Base-by-base conservation (phyloP, 2,329 filamentous ascomycete species). In the Talaromyces sp. region DNA sequence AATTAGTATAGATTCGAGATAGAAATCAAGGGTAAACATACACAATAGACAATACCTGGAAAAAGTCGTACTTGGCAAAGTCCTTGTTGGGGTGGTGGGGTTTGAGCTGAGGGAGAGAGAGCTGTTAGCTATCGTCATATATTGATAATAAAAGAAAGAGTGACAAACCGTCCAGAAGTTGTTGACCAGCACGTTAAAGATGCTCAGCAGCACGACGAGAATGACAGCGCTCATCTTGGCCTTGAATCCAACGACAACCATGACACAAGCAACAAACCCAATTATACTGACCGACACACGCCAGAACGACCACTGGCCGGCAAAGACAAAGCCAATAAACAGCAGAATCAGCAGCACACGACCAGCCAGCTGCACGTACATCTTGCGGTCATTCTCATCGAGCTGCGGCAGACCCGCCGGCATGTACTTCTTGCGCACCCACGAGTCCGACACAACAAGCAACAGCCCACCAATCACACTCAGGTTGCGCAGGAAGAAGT, bases 61-160 rank as follows among this genome's bases (percentile, higher is more conserved):
- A 99, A 85, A 99, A 99, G 78, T 99, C 95, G 86, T 99, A 99
- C 82, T 99, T 99, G 83, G 95, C 95, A 75, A 99, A 99, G 79
- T 99, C 95, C 87, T 98, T 98, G 85, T 98, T 94, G 56, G 95
- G 95, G 83, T 99, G 95, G 82, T 96, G 91, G 69, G 94, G 90
- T 82, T 98, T 94, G 68, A 99, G 91, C 90, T 96, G 54, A 4
- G 16, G 16, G 23, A 23, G 54, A 4, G 16, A 23, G 23, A 23
- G 23, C 12, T 27, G 47, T 61, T 42, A 54, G 36, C 16, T 23
- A 23, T 59, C 36, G 8, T 23, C 14, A 34, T 63, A 4, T 55
- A 42, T 5, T 34, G 57, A 58, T 23, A 56, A 34, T 53, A 14
- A 30, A 60, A 6, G 27, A 3, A 27, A 18, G 34, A 33, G 16